phyloP scores from a whole-genome alignment of 331 rosid genomes.

The Spiraea crenata region DNA sequence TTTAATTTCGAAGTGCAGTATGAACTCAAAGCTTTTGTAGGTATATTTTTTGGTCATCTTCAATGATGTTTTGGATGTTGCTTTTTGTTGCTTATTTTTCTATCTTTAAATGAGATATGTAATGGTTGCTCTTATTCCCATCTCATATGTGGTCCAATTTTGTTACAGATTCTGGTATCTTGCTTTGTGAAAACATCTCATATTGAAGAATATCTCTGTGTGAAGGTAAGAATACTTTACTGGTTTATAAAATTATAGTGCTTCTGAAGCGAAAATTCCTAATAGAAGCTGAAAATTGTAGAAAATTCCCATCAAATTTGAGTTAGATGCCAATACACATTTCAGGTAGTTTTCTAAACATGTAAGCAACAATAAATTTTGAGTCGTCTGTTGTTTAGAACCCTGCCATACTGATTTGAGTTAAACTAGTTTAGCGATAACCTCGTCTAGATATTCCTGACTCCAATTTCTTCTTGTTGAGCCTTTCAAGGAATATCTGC shows the following conservation, averaged over 20 bases:
- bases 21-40: too few species aligned
- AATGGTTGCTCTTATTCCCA: neutral
- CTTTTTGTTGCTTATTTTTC: neutral
- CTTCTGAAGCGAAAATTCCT: neutral
- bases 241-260: neutral
- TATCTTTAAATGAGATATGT: neutral
- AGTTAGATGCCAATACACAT: neutral
- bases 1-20: too few species aligned
- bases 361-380: neutral
- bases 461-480: neutral
- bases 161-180: constrained; percentile 81
- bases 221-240: constrained; percentile 55
- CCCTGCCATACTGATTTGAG: neutral
- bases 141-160: constrained; percentile 1
- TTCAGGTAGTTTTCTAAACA: neutral
- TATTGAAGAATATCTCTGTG: constrained; percentile 90
- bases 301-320: neutral
- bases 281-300: neutral
- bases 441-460: neutral
- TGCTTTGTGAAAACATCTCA: constrained; percentile 97
- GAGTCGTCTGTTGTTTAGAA: neutral
- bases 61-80: too few species aligned
- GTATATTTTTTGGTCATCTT: too few species aligned
- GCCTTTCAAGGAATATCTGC: neutral
- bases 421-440: neutral